Evolutionary conservation across 1,284 basidiomycete species (phyloP), one percentile per base, ranked within the genome.

Genomic region (Ceratorhiza oryzae-sativae): DNA sequence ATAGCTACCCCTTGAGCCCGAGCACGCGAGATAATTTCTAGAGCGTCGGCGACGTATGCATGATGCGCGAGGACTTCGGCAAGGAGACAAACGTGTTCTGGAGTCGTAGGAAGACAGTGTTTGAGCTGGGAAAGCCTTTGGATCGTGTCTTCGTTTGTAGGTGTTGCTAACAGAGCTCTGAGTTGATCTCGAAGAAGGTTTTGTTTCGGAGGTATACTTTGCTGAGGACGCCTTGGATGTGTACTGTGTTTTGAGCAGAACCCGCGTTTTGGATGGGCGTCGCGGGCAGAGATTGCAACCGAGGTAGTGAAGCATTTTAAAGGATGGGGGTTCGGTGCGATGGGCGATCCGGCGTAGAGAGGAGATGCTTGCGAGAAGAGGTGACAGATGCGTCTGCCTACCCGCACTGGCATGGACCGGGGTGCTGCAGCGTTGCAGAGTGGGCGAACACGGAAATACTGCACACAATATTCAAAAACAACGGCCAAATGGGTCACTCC

Each of bases 401-500:
- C 67, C 39, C 67, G 53, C 67, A 71, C 27, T 71, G 55, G 67
- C 67, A 71, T 71, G 67, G 67, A 59, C 67, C 30, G 45, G 45
- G 45, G 53, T n/a, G 27, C 56, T 49, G 55, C 67, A 59, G 51
- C 45, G n/a, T 55, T 36, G 55, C 55, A 51, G n/a, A 36, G 56
- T 49, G 42, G 46, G 42, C 67, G 55, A 42, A 45, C 23, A 71
- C n/a, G 45, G 34, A 25, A 46, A 34, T 32, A 60, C 67, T 71
- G 18, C 36, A 36, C 13, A 32, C 18, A 3, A 48, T 39, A 45
- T 15, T 25, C 20, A 42, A 25, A 4, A 59, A 20, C 10, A 13
- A 20, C 36, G 49, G 39, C 10, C n/a, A 23, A 8, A 42, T 59
- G 30, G 18, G 27, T n/a, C 34, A 3, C 34, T 34, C 1, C 15